A percentile compares a stretch with the other conserved stretches of the same genome.
These are phyloP conservation scores for Manihot esculenta DNA, from an alignment of 441 rosid species.

Conservation along the genomic window DNA sequence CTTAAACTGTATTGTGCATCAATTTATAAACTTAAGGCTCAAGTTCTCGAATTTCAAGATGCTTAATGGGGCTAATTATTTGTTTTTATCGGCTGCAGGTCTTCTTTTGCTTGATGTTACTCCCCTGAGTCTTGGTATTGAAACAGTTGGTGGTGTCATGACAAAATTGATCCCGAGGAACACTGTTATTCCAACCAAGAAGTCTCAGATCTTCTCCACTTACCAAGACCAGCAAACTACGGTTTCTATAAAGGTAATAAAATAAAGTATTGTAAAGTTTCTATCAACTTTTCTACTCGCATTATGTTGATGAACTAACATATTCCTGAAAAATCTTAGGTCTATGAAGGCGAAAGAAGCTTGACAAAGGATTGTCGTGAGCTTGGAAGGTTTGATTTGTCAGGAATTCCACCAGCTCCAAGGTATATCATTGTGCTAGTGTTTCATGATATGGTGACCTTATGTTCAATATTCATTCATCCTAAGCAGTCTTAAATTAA, in stretches of 20 bases:
- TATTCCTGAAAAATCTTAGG: slow-evolving; percentile 26
- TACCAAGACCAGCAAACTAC: slow-evolving; percentile 57
- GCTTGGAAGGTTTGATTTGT: slow-evolving; percentile 56
- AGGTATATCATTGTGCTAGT: slow-evolving; percentile 22
- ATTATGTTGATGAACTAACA: neutral
- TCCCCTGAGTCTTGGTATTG: slow-evolving; percentile 58
- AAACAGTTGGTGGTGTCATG: slow-evolving; percentile 63
- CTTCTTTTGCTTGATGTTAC: slow-evolving; percentile 49
- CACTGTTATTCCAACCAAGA: slow-evolving; percentile 54
- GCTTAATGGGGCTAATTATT: neutral
- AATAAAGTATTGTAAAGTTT: neutral
- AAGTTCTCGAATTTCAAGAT: neutral
- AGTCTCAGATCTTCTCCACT: slow-evolving; percentile 52
- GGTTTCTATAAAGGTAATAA: slow-evolving; percentile 51
- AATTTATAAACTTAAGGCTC: too few species aligned
- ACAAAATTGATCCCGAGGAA: slow-evolving; percentile 55
- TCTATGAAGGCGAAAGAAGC: slow-evolving; percentile 57
- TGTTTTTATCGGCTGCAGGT: slow-evolving; percentile 28
- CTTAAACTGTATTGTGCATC: neutral
- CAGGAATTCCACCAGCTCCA: slow-evolving; percentile 62
- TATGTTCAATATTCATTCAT: neutral
- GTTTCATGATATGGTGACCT: neutral
- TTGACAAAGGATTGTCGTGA: slow-evolving; percentile 53
- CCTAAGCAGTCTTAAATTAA: neutral
- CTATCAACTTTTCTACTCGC: neutral